Base-by-base conservation (phyloP, 2,329 filamentous ascomycete genomes). In the Pseudogymnoascus sp. region DNA sequence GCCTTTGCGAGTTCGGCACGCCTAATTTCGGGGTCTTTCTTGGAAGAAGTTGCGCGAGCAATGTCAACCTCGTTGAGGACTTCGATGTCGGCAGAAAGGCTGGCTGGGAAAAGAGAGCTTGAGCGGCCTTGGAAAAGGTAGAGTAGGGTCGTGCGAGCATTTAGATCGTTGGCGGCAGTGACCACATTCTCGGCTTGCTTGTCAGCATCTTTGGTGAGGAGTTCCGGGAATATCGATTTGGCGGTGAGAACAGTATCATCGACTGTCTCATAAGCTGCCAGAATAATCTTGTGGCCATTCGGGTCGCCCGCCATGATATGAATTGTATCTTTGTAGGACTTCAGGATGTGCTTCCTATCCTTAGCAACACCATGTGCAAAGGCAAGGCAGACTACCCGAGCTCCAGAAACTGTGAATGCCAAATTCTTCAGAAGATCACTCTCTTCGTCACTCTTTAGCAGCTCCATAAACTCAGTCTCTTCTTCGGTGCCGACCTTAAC, bases 341-440 rank as follows among this genome's bases (percentile, higher is more conserved):
- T 90, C 57, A 97, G 77, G 61, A 99, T 84, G 62, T 88, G 80
- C 74, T 96, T 95, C 67, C 94, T 85, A 74, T 97, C 92, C 76
- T 99, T 99, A 65, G 94, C 91, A 59, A 79, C 85, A 61, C 91
- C 90, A 69, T 95, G 81, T 8, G 94, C 92, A 37, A 99, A 77
- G 38, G 90, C 82, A 41, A 96, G 78, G 69, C 85, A 92, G 60
- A 91, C 86, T 10, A 99, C 79, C 34, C 89, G 82, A 48, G 91
- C 85, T 5, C 94, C 94, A 7, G 90, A 90, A 71, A 87, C 88
- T 41, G 94, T 99, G 74, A 99, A 99, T 5, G 92, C 92, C 76
- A 99, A 82, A 72, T 97, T 97, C 78, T 96, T 95, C 64, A 94
- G 80, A 63, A 96, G 74, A 71, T 97, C 92, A 55, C 90, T 91